Conservation (phyloP, 2,329 filamentous ascomycete species). For the Stenocarpella maydis region DNA sequence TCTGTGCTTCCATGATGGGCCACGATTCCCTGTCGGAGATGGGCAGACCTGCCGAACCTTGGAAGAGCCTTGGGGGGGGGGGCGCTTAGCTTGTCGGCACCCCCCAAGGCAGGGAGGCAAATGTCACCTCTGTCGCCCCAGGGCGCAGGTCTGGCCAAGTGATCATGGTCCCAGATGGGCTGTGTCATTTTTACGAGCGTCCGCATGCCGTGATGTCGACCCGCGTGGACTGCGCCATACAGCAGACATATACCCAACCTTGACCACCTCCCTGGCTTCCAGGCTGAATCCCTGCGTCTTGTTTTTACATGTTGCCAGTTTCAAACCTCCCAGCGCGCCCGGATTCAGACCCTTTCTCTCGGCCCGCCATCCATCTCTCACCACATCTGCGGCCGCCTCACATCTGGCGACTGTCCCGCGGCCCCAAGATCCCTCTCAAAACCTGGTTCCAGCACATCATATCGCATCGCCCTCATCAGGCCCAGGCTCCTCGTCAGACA, state of each 20-base stretch:
- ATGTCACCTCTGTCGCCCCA: slow-evolving; percentile 13
- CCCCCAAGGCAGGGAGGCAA: slow-evolving; percentile 20
- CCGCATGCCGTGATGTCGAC: slow-evolving; percentile 25
- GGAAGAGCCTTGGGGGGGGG: background rate
- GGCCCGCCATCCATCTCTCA: slow-evolving; percentile 19
- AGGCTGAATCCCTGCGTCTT: slow-evolving; percentile 24
- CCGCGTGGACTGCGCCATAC: slow-evolving; percentile 18
- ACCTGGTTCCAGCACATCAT: slow-evolving; percentile 8
- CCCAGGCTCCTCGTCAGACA: background rate
- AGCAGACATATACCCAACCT: slow-evolving; percentile 26
- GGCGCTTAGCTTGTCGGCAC: background rate
- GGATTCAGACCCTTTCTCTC: slow-evolving; percentile 7
- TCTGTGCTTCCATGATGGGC: slow-evolving; percentile 13
- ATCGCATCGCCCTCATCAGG: slow-evolving; percentile 11
- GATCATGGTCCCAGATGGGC: slow-evolving; percentile 31
- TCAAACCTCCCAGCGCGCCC: slow-evolving; percentile 23
- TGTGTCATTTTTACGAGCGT: slow-evolving; percentile 30
- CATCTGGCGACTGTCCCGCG: background rate
- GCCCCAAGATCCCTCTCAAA: slow-evolving; percentile 11
- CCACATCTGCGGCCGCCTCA: slow-evolving; percentile 18
- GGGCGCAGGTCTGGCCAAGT: slow-evolving; percentile 32
- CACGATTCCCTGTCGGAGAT: slow-evolving; percentile 28
- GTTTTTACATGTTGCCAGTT: slow-evolving; percentile 30
- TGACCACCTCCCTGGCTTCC: slow-evolving; percentile 29
- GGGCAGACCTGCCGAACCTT: slow-evolving; percentile 25